Conservation (phyloP, 2,329 filamentous ascomycete species). For the Cucurbitaria berberidis region DNA sequence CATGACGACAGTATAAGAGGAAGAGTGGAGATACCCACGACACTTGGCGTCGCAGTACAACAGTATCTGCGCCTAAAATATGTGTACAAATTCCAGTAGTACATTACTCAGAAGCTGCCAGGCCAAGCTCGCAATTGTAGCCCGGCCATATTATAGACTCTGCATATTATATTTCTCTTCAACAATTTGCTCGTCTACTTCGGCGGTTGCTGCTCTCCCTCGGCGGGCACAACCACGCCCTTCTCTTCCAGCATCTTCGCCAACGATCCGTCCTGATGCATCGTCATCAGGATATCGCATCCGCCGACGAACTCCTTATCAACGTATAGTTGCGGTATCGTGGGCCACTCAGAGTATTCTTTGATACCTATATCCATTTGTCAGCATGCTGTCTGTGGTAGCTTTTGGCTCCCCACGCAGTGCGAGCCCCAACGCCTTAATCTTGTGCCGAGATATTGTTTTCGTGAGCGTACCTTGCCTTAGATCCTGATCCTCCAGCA, state of each 20-base stretch:
- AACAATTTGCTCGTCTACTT: conserved; percentile 13
- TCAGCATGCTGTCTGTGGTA: conserved; percentile 13
- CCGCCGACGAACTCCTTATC: conserved; percentile 96
- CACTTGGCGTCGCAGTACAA: not conserved
- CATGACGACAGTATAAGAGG: not conserved
- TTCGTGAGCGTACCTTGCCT: conserved; percentile 67
- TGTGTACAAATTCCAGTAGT: not conserved
- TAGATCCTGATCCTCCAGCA: conserved; percentile 88
- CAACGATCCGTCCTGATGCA: conserved; percentile 95
- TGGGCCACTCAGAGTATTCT: conserved; percentile 99
- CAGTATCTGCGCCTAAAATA: not conserved
- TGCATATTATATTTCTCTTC: not conserved
- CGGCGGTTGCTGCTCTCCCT: conserved; percentile 31
- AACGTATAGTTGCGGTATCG: conserved; percentile 95
- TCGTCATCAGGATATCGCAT: conserved; percentile 95
- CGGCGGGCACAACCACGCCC: conserved; percentile 72
- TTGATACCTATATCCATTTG: conserved; percentile 75
- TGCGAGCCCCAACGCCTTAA: not conserved
- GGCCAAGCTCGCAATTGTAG: not conserved
- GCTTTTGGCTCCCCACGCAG: too few relatives aligned
- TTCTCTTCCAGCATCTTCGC: conserved; percentile 93
- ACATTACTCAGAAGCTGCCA: not conserved
- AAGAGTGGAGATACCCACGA: not conserved
- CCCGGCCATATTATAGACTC: conserved; percentile 3
- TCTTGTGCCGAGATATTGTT: not conserved